These are phyloP conservation scores for Trichoderma sp. DNA, from an alignment of 2,329 filamentous ascomycete genomes.

Conservation along the genomic window DNA sequence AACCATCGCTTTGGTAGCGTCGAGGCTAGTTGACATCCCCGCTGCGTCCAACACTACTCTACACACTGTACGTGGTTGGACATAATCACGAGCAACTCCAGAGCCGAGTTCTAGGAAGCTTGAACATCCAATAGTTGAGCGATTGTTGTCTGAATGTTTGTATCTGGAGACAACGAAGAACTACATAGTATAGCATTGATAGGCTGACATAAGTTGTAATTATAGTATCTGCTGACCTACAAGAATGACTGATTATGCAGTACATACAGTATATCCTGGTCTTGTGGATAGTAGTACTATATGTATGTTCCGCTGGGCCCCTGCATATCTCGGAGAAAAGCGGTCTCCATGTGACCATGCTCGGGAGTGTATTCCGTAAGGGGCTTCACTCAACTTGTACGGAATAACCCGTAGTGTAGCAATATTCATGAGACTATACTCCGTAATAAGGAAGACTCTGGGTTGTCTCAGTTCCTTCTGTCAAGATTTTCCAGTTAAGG, in stretches of 20 bases:
- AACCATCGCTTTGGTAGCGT: not conserved
- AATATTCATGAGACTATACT: not conserved
- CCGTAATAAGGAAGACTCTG: not conserved
- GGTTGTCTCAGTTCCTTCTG: not conserved
- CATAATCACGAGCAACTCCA: not conserved
- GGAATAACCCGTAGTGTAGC: too few relatives aligned
- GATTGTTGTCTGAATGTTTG: not conserved
- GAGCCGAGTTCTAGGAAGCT: too few relatives aligned
- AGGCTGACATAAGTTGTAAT: not conserved
- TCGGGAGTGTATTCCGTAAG: not conserved
- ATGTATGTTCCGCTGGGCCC: not conserved
- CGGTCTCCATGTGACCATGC: not conserved
- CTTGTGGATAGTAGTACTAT: too few relatives aligned
- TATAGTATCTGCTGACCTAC: not conserved
- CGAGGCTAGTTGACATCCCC: not conserved
- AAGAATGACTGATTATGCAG: not conserved
- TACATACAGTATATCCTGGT: not conserved
- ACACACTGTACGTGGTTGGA: not conserved
- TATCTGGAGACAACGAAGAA: not conserved
- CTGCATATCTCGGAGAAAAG: not conserved
- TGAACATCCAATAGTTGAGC: not conserved
- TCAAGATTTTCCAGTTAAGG: not conserved
- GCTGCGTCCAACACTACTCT: not conserved
- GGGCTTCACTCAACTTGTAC: not conserved
- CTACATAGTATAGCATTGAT: not conserved